Evolutionary conservation across 148 eudicot species (phyloP).

Genomic region (Rhododendron ferrugineum): DNA sequence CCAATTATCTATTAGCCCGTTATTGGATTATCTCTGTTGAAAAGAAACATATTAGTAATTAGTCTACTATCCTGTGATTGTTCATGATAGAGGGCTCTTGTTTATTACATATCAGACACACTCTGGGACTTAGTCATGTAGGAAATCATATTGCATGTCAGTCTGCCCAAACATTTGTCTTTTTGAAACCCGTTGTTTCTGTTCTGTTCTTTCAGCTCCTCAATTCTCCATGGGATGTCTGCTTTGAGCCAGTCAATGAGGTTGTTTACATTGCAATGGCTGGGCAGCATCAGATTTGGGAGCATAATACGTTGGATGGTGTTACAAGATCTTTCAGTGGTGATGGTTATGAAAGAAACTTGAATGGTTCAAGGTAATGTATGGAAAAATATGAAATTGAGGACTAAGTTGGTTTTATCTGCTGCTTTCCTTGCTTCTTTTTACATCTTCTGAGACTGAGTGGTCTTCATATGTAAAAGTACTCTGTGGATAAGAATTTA

Average conservation of each 20-base stretch:
- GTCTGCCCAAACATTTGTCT: neutral
- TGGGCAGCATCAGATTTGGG: conserved; percentile 99
- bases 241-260: conserved; percentile 65
- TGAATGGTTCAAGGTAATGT: conserved; percentile 78
- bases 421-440: neutral
- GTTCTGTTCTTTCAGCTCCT: conserved; percentile 61
- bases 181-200: neutral
- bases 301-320: conserved; percentile 54
- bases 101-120: neutral
- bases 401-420: conserved; percentile 7
- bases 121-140: neutral
- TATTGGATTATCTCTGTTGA: neutral
- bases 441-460: neutral
- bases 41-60: neutral
- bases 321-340: conserved; percentile 77
- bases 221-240: conserved; percentile 98
- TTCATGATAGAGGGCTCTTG: neutral
- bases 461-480: conserved; percentile 12
- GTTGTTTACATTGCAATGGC: conserved; percentile 94
- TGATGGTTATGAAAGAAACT: conserved; percentile 92
- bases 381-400: neutral
- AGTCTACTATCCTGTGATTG: neutral
- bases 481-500: neutral
- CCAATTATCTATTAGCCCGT: neutral
- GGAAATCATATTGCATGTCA: neutral